A percentile compares a stretch with the other conserved stretches of the same genome.
Conservation (phyloP, 495 filamentous ascomycete genomes). For the Daldinia concentrica region DNA sequence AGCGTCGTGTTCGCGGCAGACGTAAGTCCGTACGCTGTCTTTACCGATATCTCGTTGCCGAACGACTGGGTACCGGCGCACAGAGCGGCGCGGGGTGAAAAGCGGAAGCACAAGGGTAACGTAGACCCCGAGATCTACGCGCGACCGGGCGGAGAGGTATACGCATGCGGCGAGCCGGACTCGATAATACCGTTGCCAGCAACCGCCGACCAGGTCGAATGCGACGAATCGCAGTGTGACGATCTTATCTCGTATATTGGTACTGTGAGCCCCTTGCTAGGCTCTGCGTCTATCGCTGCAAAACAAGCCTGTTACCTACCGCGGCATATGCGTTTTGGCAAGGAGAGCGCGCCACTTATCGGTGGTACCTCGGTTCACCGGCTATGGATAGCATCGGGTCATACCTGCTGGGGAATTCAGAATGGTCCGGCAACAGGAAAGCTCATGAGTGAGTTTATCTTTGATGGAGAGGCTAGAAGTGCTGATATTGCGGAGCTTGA, state of each 20-base stretch:
- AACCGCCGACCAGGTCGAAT: slow-evolving; percentile 78
- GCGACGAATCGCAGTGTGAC: slow-evolving; percentile 80
- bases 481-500: slow-evolving; percentile 76
- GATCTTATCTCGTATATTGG: slow-evolving; percentile 86
- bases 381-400: slow-evolving; percentile 84
- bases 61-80: slow-evolving; percentile 60
- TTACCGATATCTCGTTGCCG: slow-evolving; percentile 87
- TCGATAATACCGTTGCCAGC: slow-evolving; percentile 75
- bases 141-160: slow-evolving; percentile 86
- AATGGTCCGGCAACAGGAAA: slow-evolving; percentile 93
- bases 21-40: slow-evolving; percentile 87
- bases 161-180: slow-evolving; percentile 93
- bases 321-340: slow-evolving; percentile 67
- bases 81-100: slow-evolving; percentile 55
- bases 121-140: slow-evolving; percentile 94
- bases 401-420: slow-evolving; percentile 98
- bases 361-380: slow-evolving; percentile 79
- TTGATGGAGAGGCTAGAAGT: slow-evolving; percentile 80
- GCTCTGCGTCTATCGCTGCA: slow-evolving; percentile 77
- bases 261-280: slow-evolving; percentile 78
- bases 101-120: slow-evolving; percentile 64
- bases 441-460: slow-evolving; percentile 85
- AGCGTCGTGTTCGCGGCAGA: slow-evolving; percentile 85
- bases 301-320: slow-evolving; percentile 96
- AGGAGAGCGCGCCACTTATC: slow-evolving; percentile 74